Conservation (phyloP, 2,329 filamentous ascomycete species). For the Hypoxylon sp. region DNA sequence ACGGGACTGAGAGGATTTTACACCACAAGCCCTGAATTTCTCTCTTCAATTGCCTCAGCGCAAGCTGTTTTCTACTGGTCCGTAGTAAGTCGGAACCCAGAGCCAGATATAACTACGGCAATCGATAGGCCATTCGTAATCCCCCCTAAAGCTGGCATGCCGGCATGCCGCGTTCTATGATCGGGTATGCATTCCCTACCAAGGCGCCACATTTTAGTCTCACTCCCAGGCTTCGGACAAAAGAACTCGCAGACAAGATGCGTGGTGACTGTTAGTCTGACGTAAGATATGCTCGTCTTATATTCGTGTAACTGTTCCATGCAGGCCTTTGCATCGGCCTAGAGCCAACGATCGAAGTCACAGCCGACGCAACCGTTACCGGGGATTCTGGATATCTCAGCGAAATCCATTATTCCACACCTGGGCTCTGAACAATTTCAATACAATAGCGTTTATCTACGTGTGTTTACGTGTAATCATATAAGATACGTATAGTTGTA, state of each 20-base stretch:
- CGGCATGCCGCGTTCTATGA: not conserved
- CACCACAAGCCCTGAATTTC: not conserved
- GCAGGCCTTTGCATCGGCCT: not conserved
- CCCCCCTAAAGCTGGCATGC: not conserved
- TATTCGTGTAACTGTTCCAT: not conserved
- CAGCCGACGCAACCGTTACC: not conserved
- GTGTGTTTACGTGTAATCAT: no score
- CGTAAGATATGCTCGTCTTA: not conserved
- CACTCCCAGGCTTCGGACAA: not conserved
- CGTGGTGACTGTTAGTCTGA: not conserved
- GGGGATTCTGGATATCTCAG: not conserved
- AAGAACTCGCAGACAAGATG: not conserved
- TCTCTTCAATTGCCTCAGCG: not conserved
- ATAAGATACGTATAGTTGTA: no score
- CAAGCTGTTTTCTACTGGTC: not conserved
- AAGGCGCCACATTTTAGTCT: not conserved
- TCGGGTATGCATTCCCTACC: not conserved
- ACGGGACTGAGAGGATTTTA: not conserved
- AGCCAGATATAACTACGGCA: not conserved
- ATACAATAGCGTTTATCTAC: no score
- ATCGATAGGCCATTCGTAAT: not conserved
- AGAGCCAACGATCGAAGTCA: not conserved
- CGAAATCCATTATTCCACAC: not conserved
- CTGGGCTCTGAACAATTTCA: no score
- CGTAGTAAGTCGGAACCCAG: not conserved